phyloP scores from a whole-genome alignment of 495 filamentous ascomycete species.

The Mytilinidion resinicola region DNA sequence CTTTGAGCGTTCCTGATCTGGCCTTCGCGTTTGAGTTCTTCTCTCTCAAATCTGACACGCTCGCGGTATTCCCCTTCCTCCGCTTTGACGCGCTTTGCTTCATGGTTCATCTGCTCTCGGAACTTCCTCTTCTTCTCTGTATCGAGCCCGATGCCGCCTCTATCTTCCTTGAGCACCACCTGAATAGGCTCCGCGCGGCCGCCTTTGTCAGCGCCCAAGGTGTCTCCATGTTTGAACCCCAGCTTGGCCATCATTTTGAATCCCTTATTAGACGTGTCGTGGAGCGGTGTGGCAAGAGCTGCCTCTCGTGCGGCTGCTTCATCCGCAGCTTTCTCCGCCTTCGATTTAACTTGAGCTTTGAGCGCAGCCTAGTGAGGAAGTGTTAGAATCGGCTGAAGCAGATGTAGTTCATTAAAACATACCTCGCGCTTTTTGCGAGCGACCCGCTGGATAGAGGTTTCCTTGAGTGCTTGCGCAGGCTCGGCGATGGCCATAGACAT shows the following conservation, averaged over 20 bases:
- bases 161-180: slow-evolving; percentile 65
- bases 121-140: slow-evolving; percentile 77
- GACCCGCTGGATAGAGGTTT: slow-evolving; percentile 53
- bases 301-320: slow-evolving; percentile 65
- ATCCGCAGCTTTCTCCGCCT: slow-evolving; percentile 69
- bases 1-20: slow-evolving; percentile 70
- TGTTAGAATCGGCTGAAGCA: slow-evolving; percentile 3
- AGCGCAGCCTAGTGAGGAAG: slow-evolving; percentile 41
- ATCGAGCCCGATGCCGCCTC: slow-evolving; percentile 81
- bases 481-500: slow-evolving; percentile 59
- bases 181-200: slow-evolving; percentile 59
- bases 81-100: slow-evolving; percentile 56
- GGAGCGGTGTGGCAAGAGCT: slow-evolving; percentile 63
- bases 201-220: slow-evolving; percentile 54
- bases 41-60: slow-evolving; percentile 62
- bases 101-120: slow-evolving; percentile 49
- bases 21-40: slow-evolving; percentile 61
- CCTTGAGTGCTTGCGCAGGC: slow-evolving; percentile 37
- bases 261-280: slow-evolving; percentile 60
- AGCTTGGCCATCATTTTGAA: slow-evolving; percentile 95
- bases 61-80: slow-evolving; percentile 74
- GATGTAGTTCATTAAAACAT: slow-evolving; percentile 1
- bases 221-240: slow-evolving; percentile 70
- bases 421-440: slow-evolving; percentile 53
- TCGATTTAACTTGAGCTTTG: slow-evolving; percentile 62